These are phyloP conservation scores for Boeremia exigua DNA, from an alignment of 2,329 filamentous ascomycete genomes.

Conservation along the genomic window DNA sequence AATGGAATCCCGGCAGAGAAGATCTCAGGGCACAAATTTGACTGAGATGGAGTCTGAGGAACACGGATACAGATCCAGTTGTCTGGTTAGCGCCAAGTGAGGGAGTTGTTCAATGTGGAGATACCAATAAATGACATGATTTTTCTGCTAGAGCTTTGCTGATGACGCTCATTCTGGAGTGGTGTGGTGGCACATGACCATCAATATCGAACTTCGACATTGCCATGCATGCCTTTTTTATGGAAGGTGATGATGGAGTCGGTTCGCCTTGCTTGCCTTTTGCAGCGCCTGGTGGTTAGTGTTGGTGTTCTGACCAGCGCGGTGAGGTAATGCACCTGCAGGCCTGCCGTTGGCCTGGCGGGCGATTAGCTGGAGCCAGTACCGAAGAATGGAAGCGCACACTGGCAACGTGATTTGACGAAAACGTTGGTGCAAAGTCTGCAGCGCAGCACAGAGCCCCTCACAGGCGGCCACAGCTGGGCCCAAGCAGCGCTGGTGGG, in stretches of 20 bases:
- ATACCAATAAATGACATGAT: constrained; percentile 18
- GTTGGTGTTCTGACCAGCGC: background rate
- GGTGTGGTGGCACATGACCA: constrained; percentile 13
- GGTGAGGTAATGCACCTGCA: constrained; percentile 7
- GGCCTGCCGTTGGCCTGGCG: constrained; percentile 11
- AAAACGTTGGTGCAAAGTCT: constrained; percentile 14
- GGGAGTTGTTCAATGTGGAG: constrained; percentile 3
- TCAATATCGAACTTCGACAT: constrained; percentile 3
- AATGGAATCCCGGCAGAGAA: constrained; percentile 43
- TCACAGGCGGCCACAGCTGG: constrained; percentile 7
- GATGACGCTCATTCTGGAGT: constrained; percentile 4
- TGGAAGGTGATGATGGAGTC: background rate
- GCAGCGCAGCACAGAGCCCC: constrained; percentile 16
- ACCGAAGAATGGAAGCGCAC: constrained; percentile 8
- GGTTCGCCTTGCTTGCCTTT: constrained; percentile 10
- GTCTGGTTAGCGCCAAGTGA: constrained; percentile 15
- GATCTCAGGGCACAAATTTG: constrained; percentile 8
- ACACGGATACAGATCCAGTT: constrained; percentile 1
- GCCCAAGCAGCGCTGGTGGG: constrained; percentile 4
- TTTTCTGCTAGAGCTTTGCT: constrained; percentile 4
- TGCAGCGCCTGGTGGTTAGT: background rate
- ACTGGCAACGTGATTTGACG: constrained; percentile 16
- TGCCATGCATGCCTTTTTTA: constrained; percentile 12
- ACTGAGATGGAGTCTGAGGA: constrained; percentile 8
- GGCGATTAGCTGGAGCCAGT: constrained; percentile 9